Evolutionary conservation across 495 filamentous ascomycete genomes (phyloP).

Genomic region (Endocarpon pusillum): DNA sequence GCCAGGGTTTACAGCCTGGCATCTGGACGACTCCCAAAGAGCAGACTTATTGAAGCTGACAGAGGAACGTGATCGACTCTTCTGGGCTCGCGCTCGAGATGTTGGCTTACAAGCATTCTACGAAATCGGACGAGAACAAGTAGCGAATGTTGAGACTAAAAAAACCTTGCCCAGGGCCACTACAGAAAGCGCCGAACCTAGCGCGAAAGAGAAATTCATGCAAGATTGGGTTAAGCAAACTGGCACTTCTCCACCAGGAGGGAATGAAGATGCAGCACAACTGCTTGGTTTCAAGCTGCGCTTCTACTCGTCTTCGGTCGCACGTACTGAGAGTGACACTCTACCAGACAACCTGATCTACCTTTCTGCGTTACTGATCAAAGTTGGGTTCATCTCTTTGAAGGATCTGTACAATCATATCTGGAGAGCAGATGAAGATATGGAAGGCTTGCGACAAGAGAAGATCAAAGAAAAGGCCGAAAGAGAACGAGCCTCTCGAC

Average conservation of each 20-base stretch:
- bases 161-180: constrained; percentile 26
- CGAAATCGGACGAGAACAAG: constrained; percentile 50
- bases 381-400: constrained; percentile 93
- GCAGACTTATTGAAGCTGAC: constrained; percentile 28
- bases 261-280: constrained; percentile 83
- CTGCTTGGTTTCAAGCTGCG: constrained; percentile 94
- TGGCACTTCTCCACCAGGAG: constrained; percentile 61
- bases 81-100: constrained; percentile 67
- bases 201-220: constrained; percentile 33
- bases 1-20: constrained; percentile 42
- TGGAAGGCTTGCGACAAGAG: constrained; percentile 49
- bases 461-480: constrained; percentile 66
- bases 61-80: constrained; percentile 48
- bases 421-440: constrained; percentile 66
- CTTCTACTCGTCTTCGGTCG: constrained; percentile 66
- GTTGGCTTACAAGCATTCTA: constrained; percentile 74
- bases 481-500: constrained; percentile 45
- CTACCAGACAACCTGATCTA: constrained; percentile 85
- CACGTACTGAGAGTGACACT: constrained; percentile 47
- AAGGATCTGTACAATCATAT: constrained; percentile 85
- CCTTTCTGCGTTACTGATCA: constrained; percentile 80
- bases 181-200: constrained; percentile 15
- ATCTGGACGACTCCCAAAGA: constrained; percentile 47
- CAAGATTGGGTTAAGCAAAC: constrained; percentile 61
- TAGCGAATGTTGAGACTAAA: constrained; percentile 17